Base-by-base conservation (phyloP, 2,329 filamentous ascomycete genomes). In the Davidsoniella virescens region DNA sequence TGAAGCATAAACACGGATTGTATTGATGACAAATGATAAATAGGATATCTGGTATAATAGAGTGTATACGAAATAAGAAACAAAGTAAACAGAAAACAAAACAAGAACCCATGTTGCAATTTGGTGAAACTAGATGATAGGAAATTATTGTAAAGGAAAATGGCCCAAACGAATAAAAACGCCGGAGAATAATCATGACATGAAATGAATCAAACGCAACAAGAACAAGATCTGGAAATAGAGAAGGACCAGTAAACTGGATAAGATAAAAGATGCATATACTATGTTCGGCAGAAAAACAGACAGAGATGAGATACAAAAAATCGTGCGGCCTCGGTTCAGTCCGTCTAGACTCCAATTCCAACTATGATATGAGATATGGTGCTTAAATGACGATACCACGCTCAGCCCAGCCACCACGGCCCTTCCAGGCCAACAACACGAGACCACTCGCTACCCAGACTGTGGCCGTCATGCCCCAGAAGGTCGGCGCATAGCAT, bases 401-500 rank as follows among this genome's bases (percentile, higher is more conserved):
- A 52, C 85, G 75, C 59, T 74, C 73, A 55, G 72, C 73, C 88
- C 88, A 95, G 0, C 85, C 84, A 18, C 73, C 72, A 51, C 67
- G 75, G 1, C 84, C 84, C 63, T 82, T 82, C 88, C 87, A 95
- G 5, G 87, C 87, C 71, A 77, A 82, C 14, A 81, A 55, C 66
- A 90, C 82, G 57, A 87, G 64, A 2, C 68, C 70, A 59, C 84
- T 80, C 0, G 87, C 88, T 37, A 85, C 56, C 80, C 83, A 88
- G 0, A 93, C 82, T 55, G 82, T 88, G 1, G 75, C 65, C 0
- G 83, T 80, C 74, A 94, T 87, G 1, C 83, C 84, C 87, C 87
- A 94, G 56, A 90, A 93, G 0, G 84, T 85, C 0, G 70, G 61
- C 9, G 80, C 79, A 65, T 94, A 96, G 66, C 92, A 98, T 48